Evolutionary conservation across 352 stramenopile genomes (phyloP).

Genomic region (Phytophthora sp.): DNA sequence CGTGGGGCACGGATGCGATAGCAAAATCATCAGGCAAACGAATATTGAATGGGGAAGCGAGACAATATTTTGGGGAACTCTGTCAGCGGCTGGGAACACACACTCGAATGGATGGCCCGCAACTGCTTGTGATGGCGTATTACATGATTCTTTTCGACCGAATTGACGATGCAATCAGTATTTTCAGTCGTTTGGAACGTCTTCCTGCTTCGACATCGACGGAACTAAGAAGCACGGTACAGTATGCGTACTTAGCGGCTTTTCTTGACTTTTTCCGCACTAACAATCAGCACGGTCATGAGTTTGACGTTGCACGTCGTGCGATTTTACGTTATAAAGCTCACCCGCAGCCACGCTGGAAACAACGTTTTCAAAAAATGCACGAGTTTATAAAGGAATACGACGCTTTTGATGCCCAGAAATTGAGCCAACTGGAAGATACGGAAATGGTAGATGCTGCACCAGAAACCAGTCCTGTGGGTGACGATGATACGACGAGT

Average conservation of each 20-base stretch:
- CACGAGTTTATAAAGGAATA: slow-evolving; percentile 51
- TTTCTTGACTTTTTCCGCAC: slow-evolving; percentile 67
- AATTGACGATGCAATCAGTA: slow-evolving; percentile 35
- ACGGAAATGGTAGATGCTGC: slow-evolving; percentile 20
- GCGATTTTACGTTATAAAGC: slow-evolving; percentile 41
- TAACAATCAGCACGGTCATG: neutral
- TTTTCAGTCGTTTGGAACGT: slow-evolving; percentile 37
- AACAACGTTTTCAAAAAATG: slow-evolving; percentile 48
- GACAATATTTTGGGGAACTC: slow-evolving; percentile 45
- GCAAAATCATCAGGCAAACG: slow-evolving; percentile 20
- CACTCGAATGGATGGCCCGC: slow-evolving; percentile 20
- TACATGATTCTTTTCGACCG: slow-evolving; percentile 60
- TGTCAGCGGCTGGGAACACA: slow-evolving; percentile 47
- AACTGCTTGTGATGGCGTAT: slow-evolving; percentile 54
- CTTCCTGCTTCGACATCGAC: neutral
- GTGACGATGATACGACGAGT: neutral
- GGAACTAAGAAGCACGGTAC: slow-evolving; percentile 34
- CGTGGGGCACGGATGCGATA: neutral
- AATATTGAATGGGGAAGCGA: slow-evolving; percentile 45
- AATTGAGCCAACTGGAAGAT: slow-evolving; percentile 12
- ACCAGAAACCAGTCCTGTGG: neutral
- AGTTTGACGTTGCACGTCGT: slow-evolving; percentile 44
- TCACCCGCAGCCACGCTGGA: slow-evolving; percentile 54
- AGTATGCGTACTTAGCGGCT: slow-evolving; percentile 63
- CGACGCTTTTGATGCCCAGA: slow-evolving; percentile 37